These are phyloP conservation scores for Hyaloscypha variabilis DNA, from an alignment of 495 filamentous ascomycete species.

Conservation along the genomic window DNA sequence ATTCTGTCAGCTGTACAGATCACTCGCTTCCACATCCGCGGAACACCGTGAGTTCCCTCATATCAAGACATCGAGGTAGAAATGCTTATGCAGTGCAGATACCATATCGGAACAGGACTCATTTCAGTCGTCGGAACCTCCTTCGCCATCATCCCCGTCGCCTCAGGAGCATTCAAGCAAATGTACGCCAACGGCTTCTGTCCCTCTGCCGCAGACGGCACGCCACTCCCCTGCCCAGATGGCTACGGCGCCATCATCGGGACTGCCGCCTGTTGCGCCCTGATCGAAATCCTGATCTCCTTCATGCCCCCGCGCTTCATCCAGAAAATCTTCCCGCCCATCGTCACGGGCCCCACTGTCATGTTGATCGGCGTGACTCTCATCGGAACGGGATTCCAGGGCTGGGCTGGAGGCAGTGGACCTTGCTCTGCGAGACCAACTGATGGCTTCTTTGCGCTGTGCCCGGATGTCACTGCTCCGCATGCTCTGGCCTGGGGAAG, in stretches of 20 bases:
- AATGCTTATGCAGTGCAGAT: slow-evolving; percentile 24
- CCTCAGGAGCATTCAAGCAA: slow-evolving; percentile 72
- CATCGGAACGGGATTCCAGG: slow-evolving; percentile 74
- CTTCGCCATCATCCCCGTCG: slow-evolving; percentile 86
- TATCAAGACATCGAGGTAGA: background rate
- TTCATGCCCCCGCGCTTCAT: slow-evolving; percentile 72
- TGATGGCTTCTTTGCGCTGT: slow-evolving; percentile 59
- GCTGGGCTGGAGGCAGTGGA: slow-evolving; percentile 82
- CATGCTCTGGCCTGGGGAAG: slow-evolving; percentile 87
- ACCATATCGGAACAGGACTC: slow-evolving; percentile 84
- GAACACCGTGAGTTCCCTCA: slow-evolving; percentile 51
- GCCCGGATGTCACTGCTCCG: slow-evolving; percentile 73
- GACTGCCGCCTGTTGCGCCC: slow-evolving; percentile 68
- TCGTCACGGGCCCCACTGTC: slow-evolving; percentile 86
- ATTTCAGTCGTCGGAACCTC: slow-evolving; percentile 90
- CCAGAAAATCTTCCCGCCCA: slow-evolving; percentile 79
- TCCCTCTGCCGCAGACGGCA: slow-evolving; percentile 63
- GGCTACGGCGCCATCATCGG: slow-evolving; percentile 86
- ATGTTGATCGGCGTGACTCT: slow-evolving; percentile 76
- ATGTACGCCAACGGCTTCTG: slow-evolving; percentile 87
- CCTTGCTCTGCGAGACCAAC: slow-evolving; percentile 59
- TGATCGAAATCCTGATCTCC: slow-evolving; percentile 73
- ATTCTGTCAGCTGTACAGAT: slow-evolving; percentile 81
- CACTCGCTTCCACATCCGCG: slow-evolving; percentile 74
- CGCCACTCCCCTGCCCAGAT: slow-evolving; percentile 73